A percentile compares a stretch with the other conserved stretches of the same genome.
Conservation (phyloP, 495 filamentous ascomycete species). For the Penicillium paxilli region DNA sequence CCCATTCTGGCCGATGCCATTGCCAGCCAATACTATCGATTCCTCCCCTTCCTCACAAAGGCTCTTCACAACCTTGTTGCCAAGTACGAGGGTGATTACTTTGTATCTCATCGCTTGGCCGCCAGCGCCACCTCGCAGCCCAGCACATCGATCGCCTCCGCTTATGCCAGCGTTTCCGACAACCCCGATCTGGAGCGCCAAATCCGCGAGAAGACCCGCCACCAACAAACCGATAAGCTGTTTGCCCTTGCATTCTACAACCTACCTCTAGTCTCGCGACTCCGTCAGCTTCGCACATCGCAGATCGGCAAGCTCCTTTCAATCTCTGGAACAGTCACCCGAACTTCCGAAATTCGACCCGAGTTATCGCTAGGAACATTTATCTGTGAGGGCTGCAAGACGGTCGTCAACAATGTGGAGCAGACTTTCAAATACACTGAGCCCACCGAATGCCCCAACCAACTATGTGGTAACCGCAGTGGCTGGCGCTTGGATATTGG, state of each 20-base stretch:
- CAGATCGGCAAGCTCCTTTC: conserved; percentile 91
- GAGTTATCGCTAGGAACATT: conserved; percentile 93
- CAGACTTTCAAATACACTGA: conserved; percentile 98
- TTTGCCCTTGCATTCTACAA: conserved; percentile 97
- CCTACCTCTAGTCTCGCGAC: conserved; percentile 85
- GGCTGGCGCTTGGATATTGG: conserved; percentile 95
- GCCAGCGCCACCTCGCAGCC: conserved; percentile 61
- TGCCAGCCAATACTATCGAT: conserved; percentile 89
- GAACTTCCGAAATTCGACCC: conserved; percentile 94
- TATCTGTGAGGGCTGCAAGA: conserved; percentile 81
- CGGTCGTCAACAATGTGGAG: conserved; percentile 83
- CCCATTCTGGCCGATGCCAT: conserved; percentile 81
- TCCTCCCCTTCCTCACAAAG: conserved; percentile 86
- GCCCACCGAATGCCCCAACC: conserved; percentile 91
- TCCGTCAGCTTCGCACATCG: conserved; percentile 85
- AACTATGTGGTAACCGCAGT: conserved; percentile 82
- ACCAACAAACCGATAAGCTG: conserved; percentile 94
- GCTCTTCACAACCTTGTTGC: conserved; percentile 90
- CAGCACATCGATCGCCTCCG: conserved; percentile 65
- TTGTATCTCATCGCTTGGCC: conserved; percentile 81
- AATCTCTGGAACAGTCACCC: conserved; percentile 93
- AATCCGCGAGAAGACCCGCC: conserved; percentile 64
- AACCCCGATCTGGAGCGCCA: conserved; percentile 34
- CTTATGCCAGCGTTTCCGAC: conserved; percentile 65
- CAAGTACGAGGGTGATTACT: conserved; percentile 93